A percentile compares a stretch with the other conserved stretches of the same genome.
Conservation (phyloP, 306 rosid species). For the Prunus fruticosa region DNA sequence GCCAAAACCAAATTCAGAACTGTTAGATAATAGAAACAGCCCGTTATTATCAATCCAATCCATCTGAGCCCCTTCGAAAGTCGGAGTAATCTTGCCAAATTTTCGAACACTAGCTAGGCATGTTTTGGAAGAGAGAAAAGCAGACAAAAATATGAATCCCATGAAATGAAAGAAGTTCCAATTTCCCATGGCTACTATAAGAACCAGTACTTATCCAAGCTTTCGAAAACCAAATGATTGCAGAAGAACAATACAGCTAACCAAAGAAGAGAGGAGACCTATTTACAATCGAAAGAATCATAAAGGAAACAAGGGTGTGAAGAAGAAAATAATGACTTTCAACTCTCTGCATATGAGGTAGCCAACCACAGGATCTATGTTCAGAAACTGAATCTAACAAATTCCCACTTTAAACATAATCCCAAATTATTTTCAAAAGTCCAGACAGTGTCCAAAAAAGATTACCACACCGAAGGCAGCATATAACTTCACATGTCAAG, state of each 20-base stretch:
- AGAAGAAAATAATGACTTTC: neutral
- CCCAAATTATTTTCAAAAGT: neutral
- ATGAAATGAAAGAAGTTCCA: constrained; percentile 21
- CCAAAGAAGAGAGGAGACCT: constrained; percentile 1
- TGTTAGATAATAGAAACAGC: constrained; percentile 53
- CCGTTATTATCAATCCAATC: constrained; percentile 61
- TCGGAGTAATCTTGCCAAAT: constrained; percentile 38
- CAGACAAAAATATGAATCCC: constrained; percentile 23
- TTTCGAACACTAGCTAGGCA: constrained; percentile 40
- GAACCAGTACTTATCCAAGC: neutral
- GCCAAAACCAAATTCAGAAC: constrained; percentile 48
- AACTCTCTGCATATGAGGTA: constrained; percentile 6
- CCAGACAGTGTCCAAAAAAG: neutral
- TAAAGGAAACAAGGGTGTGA: neutral
- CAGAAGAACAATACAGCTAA: neutral
- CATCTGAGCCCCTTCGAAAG: constrained; percentile 60
- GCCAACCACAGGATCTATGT: neutral
- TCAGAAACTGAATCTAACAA: constrained; percentile 9
- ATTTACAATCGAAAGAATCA: constrained; percentile 1
- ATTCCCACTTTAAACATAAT: neutral
- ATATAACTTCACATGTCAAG: neutral
- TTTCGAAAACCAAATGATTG: neutral
- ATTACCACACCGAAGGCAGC: neutral
- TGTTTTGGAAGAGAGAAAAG: constrained; percentile 25
- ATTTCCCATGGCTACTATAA: constrained; percentile 41